phyloP scores from a whole-genome alignment of 116 monocot genomes.

The Iris pallida region DNA sequence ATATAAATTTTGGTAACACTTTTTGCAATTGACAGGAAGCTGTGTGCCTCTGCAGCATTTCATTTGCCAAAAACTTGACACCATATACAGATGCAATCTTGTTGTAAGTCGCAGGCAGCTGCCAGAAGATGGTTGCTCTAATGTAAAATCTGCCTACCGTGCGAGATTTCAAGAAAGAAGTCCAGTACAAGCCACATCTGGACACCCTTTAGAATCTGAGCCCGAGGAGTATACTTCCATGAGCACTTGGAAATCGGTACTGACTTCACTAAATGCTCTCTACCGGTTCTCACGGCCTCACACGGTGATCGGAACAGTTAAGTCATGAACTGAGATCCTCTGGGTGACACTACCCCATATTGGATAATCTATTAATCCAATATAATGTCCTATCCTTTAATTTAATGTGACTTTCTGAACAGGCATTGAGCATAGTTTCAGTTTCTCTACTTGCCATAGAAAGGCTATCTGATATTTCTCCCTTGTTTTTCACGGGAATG shows the following conservation, averaged over 20 bases:
- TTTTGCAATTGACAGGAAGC: conserved; percentile 27
- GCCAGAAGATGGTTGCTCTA: conserved; percentile 6
- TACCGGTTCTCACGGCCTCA: conserved; percentile 90
- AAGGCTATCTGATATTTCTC: conserved; percentile 71
- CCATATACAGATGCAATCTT: conserved; percentile 8
- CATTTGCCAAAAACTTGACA: conserved; percentile 8
- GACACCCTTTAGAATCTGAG: conserved; percentile 47
- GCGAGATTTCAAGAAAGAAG: conserved; percentile 10
- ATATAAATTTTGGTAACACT: background rate
- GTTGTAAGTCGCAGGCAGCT: conserved; percentile 3
- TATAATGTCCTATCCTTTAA: background rate
- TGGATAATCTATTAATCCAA: background rate
- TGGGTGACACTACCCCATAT: background rate
- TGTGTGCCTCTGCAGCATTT: conserved; percentile 18
- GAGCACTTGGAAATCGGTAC: conserved; percentile 26
- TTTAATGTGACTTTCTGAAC: conserved; percentile 16
- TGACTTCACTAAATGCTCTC: conserved; percentile 48
- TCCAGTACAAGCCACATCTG: conserved; percentile 41
- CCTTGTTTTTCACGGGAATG: conserved; percentile 63
- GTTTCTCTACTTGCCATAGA: conserved; percentile 89
- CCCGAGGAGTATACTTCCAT: conserved; percentile 32
- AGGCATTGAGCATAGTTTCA: conserved; percentile 86
- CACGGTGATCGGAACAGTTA: conserved; percentile 98
- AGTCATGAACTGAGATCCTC: conserved; percentile 15
- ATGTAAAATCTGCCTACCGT: conserved; percentile 9